Evolutionary conservation across 305 asterid species (phyloP), one percentile per base, ranked within the genome.

Genomic region (Solanum hybrid): DNA sequence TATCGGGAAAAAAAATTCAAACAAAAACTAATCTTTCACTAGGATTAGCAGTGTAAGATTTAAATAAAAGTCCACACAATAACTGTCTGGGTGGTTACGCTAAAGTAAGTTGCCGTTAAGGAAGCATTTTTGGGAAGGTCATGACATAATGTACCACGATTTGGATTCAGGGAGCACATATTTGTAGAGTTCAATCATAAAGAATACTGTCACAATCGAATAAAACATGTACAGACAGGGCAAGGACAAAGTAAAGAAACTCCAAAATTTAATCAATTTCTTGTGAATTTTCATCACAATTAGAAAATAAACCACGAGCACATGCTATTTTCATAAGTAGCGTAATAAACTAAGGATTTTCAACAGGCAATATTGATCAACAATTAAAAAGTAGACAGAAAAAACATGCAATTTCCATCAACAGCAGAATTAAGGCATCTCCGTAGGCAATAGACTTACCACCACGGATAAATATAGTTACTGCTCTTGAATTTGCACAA

Each of bases 401-500:
- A 29, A 72, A 6, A 51, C 31, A 46, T 5, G 11, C 38, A 17
- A 51, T 51, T 31, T 31, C 87, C 7, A 84, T 51, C 87, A 29
- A 51, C 31, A 51, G 75, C 20, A 51, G 73, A 46, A 84, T 51
- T 17, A 72, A 81, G 51, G 40, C 56, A 27, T 35, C 75, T 37
- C 88, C 73, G 56, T 85, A 76, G 84, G 66, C 80, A 69, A 88
- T 89, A 84, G 86, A 94, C 97, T 78, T 90, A 96, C 99, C 99
- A 76, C 99, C 99, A 87, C 99, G 99, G 76, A 96, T 97, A 90
- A 97, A 97, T 92, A 97, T 91, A 89, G 99, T 97, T 27, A 97
- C 99, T 69, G 99, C 99, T 93, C 95, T 95, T 91, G 99, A 97
- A 91, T 97, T 97, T 78, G 99, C 98, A 93, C 99, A 97, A 87